Evolutionary conservation across 2,329 filamentous ascomycete species (phyloP).

Genomic region (Mariannaea sp.): DNA sequence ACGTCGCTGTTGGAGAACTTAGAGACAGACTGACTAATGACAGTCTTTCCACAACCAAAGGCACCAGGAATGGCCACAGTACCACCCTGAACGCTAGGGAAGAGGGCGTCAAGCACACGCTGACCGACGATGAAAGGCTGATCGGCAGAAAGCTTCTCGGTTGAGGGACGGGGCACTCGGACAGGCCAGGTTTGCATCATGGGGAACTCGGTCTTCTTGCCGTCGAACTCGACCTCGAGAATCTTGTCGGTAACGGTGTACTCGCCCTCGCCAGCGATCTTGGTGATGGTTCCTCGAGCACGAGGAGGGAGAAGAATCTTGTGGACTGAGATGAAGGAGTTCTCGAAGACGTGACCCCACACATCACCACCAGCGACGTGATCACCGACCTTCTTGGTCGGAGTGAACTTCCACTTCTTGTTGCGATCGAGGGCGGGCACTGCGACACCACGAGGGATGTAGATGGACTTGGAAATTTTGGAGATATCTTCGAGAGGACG

Average conservation of each 20-base stretch:
- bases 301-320: conserved; percentile 91
- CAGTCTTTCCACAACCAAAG: conserved; percentile 98
- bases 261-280: conserved; percentile 84
- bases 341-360: conserved; percentile 94
- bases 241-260: conserved; percentile 96
- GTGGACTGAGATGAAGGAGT: conserved; percentile 92
- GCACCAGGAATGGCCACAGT: conserved; percentile 98
- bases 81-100: conserved; percentile 94
- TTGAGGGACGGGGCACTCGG: conserved; percentile 89
- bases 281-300: conserved; percentile 88
- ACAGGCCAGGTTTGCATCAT: conserved; percentile 99
- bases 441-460: conserved; percentile 93
- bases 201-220: conserved; percentile 88
- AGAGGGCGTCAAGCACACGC: conserved; percentile 93
- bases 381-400: conserved; percentile 90
- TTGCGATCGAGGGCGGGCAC: conserved; percentile 85
- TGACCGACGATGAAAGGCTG: conserved; percentile 95
- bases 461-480: conserved; percentile 81
- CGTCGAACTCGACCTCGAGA: conserved; percentile 95
- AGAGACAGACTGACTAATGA: conserved; percentile 97
- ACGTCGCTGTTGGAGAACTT: conserved; percentile 99
- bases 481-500: conserved; percentile 88
- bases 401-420: conserved; percentile 97
- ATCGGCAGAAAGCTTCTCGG: conserved; percentile 88
- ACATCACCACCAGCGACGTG: conserved; percentile 96